Evolutionary conservation across 2,329 filamentous ascomycete species (phyloP).

Genomic region (Penicillium aurantiogriseum): DNA sequence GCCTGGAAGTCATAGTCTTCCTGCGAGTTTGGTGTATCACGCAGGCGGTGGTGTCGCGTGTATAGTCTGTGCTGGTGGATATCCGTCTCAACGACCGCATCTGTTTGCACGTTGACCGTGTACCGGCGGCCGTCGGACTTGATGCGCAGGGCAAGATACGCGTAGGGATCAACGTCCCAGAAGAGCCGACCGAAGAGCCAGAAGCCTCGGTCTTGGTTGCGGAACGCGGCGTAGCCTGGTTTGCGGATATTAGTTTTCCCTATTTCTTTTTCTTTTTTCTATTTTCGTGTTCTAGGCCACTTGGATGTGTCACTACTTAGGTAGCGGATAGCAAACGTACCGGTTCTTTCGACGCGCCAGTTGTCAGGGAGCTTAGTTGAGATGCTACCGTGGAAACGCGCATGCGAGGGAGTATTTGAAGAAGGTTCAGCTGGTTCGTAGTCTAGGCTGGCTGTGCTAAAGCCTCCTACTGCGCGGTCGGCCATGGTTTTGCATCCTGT

Average conservation of each 20-base stretch:
- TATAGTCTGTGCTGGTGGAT: constrained; percentile 89
- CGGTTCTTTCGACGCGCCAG: constrained; percentile 44
- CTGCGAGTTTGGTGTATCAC: constrained; percentile 13
- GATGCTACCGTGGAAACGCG: constrained; percentile 82
- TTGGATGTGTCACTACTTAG: not conserved
- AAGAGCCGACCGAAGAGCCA: constrained; percentile 83
- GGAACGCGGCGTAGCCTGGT: constrained; percentile 85
- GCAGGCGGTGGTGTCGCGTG: constrained; percentile 43
- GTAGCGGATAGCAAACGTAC: constrained; percentile 20
- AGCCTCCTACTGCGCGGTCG: constrained; percentile 83
- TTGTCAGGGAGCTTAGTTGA: constrained; percentile 78
- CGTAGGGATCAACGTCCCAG: constrained; percentile 89
- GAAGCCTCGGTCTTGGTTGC: constrained; percentile 71
- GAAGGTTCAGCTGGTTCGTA: constrained; percentile 53
- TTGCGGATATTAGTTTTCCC: not conserved
- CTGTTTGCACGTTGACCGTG: constrained; percentile 92
- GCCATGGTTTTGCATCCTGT: constrained; percentile 69
- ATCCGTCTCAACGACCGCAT: constrained; percentile 90
- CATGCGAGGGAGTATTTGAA: constrained; percentile 58
- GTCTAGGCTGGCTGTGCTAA: constrained; percentile 71
- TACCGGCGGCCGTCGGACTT: constrained; percentile 90
- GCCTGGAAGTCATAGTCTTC: constrained; percentile 17
- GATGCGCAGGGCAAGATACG: constrained; percentile 81
- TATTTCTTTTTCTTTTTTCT: not conserved
- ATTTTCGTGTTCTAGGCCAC: not conserved